Evolutionary conservation across 352 stramenopile genomes (phyloP), one percentile per base, ranked within the genome.

Genomic region (Phytopythium helicoides): DNA sequence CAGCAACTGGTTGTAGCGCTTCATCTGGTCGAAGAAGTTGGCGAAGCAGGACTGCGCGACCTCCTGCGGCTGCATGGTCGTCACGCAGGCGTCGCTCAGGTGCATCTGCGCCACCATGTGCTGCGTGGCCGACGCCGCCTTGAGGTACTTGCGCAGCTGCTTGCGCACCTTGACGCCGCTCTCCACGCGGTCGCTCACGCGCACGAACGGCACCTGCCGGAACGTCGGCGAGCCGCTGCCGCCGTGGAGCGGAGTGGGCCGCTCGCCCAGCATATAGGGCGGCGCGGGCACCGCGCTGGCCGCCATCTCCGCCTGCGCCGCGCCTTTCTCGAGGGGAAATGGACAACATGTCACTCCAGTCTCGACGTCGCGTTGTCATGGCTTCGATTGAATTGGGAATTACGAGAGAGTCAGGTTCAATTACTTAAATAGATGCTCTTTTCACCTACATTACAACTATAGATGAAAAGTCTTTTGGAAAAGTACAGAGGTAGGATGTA

Each of bases 91-190:
- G 63, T 92, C 81, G 47, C 75, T 89, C 35, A 94, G 61, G 55
- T 90, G 83, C 49, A 83, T 85, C 59, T 92, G 79, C 49, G 81
- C 80, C 35, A 91, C 81, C 57, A 89, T 79, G 36, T 87, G 76
- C 72, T 94, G 81, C 54, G 84, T 89, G 23, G 66, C 64, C 2
- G 80, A 85, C 52, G 71, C 83, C 42, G 81, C 76, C 55, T 89
- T 89, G 18, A 94, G 65, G 62, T 94, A 94, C 65, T 92, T 92
- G 60, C 79, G 67, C 34, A 94, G 61, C 56, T 94, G 79, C 59
- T 91, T 88, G 62, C 84, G 81, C 23, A 92, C 81, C 49, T 86
- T 86, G 40, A 90, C 71, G 49, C 84, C 84, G 55, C 73, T 89
- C 58, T 92, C 84, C 33, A 92, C 78, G 51, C 84, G 84, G 55